Conservation (phyloP, 257 asterid genomes). For the Agastache rugosa region DNA sequence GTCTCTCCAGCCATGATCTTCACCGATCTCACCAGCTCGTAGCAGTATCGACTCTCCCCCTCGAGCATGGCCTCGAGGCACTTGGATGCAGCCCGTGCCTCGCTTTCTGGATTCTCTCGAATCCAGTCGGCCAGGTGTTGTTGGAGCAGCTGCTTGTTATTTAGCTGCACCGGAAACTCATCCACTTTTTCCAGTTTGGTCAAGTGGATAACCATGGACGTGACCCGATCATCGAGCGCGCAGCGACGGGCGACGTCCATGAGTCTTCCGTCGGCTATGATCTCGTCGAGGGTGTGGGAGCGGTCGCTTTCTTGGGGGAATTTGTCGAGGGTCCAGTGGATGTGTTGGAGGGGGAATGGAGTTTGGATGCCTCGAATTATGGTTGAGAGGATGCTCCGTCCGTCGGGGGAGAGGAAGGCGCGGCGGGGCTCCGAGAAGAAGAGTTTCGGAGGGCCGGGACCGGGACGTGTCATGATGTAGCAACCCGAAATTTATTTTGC, state of each 20-base stretch:
- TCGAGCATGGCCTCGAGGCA: not conserved
- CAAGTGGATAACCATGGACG: not conserved
- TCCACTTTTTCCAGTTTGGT: not conserved
- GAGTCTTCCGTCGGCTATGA: not conserved
- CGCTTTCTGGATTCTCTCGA: not conserved
- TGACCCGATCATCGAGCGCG: not conserved
- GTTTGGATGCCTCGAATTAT: conserved; percentile 11
- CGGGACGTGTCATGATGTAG: not conserved
- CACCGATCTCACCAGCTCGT: conserved; percentile 22
- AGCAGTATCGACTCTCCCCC: not conserved
- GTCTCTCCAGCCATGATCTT: not conserved
- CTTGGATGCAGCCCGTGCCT: not conserved
- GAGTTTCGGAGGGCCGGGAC: not conserved
- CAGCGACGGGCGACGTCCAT: not conserved
- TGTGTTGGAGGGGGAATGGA: conserved; percentile 25
- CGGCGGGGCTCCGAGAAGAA: not conserved
- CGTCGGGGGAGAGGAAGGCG: conserved; percentile 2
- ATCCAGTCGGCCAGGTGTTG: not conserved
- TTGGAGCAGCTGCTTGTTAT: not conserved
- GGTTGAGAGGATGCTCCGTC: not conserved
- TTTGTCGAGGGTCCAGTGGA: conserved; percentile 9
- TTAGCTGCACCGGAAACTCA: not conserved
- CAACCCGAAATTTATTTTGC: no score
- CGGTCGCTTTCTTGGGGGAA: not conserved
- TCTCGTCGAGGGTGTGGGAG: not conserved